A percentile compares a stretch with the other conserved stretches of the same genome.
phyloP scores from a whole-genome alignment of 345 rosid genomes.

The Litchi chinensis region DNA sequence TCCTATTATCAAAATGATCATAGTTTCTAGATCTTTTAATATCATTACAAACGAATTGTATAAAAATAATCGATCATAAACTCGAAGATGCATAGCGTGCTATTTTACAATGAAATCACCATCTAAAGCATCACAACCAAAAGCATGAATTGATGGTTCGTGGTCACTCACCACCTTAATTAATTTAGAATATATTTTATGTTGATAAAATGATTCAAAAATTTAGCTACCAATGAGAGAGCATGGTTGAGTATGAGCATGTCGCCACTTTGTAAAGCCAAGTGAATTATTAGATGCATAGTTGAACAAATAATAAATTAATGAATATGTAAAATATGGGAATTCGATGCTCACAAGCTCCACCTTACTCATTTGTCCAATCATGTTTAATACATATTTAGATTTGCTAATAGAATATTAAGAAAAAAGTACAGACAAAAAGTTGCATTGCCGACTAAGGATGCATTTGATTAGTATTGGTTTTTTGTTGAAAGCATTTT shows the following conservation, averaged over 20 bases:
- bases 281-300: neutral
- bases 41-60: too few species aligned
- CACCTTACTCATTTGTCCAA: neutral
- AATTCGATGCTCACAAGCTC: neutral
- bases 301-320: neutral
- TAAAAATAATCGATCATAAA: too few species aligned
- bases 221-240: neutral
- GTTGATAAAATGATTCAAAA: neutral
- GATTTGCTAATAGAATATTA: too few species aligned
- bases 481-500: too few species aligned
- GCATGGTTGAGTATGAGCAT: neutral
- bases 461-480: too few species aligned
- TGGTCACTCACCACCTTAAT: neutral
- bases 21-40: too few species aligned
- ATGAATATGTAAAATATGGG: neutral
- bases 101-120: too few species aligned
- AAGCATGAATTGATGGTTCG: neutral
- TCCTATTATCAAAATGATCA: too few species aligned
- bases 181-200: too few species aligned
- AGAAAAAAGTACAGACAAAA: too few species aligned
- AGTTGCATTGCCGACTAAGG: too few species aligned
- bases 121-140: neutral
- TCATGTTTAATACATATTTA: too few species aligned
- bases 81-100: neutral
- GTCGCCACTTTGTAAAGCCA: neutral